Conservation (phyloP, 805 yeast species). For the Schwanniomyces occidentalis region DNA sequence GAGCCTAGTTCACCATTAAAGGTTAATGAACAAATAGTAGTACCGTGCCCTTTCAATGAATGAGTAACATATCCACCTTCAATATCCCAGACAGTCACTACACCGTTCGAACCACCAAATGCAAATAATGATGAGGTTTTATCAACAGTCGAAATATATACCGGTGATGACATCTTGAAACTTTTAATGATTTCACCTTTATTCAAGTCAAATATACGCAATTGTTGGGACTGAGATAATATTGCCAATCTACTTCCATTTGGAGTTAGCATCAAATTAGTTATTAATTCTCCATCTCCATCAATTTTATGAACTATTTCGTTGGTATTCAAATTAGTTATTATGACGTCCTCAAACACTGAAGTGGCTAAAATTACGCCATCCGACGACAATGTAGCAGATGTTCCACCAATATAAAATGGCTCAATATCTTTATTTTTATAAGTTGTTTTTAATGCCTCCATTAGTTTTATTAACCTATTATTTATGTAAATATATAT, state of each 20-base stretch:
- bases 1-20: constrained; percentile 75
- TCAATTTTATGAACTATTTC: constrained; percentile 59
- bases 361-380: constrained; percentile 76
- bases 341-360: constrained; percentile 69
- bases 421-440: constrained; percentile 63
- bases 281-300: constrained; percentile 83
- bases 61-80: constrained; percentile 88
- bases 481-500: background rate
- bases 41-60: constrained; percentile 89
- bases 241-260: constrained; percentile 70
- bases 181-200: constrained; percentile 44
- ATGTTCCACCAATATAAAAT: constrained; percentile 81
- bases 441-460: constrained; percentile 39
- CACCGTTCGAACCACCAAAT: constrained; percentile 94
- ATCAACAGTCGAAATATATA: constrained; percentile 76
- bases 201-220: constrained; percentile 61
- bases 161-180: constrained; percentile 73
- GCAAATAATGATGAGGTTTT: constrained; percentile 82
- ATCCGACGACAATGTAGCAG: constrained; percentile 65
- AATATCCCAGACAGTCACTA: constrained; percentile 87
- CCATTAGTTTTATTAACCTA: constrained; percentile 14
- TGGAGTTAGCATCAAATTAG: constrained; percentile 74
- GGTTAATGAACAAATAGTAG: constrained; percentile 71
- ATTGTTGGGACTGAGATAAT: constrained; percentile 80
- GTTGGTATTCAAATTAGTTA: constrained; percentile 64